Percentiles rank a stretch among this genome's conserved stretches.
These are phyloP conservation scores for Neurospora sp. DNA, from an alignment of 495 filamentous ascomycete genomes.

Conservation along the genomic window DNA sequence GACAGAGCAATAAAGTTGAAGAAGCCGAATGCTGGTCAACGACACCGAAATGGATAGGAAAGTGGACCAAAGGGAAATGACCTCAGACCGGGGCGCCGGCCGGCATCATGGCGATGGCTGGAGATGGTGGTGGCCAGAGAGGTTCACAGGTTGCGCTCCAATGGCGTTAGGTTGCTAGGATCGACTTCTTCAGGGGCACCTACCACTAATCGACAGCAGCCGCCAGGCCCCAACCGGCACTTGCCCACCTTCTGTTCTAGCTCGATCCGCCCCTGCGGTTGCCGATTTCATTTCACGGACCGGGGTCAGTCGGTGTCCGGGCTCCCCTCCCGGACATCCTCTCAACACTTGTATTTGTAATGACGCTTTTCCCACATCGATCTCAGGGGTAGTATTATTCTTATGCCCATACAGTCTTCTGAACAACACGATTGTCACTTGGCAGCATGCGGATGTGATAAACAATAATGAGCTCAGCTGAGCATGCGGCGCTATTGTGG, in stretches of 20 bases:
- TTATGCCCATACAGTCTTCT: background rate
- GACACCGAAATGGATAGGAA: background rate
- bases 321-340: background rate
- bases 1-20: background rate
- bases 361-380: background rate
- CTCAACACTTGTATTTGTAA: background rate
- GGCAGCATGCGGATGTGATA: background rate
- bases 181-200: background rate
- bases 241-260: background rate
- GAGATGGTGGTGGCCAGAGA: background rate
- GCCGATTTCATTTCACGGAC: background rate
- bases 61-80: background rate
- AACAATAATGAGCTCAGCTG: background rate
- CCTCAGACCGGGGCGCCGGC: background rate
- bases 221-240: background rate
- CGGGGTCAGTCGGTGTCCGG: background rate
- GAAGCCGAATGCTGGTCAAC: background rate
- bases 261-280: background rate
- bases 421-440: background rate
- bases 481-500: background rate
- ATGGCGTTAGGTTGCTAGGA: background rate
- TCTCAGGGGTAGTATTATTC: background rate
- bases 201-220: background rate
- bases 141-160: background rate
- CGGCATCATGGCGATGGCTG: background rate